Base-by-base conservation (phyloP, 306 rosid species). In the Vicia faba region DNA sequence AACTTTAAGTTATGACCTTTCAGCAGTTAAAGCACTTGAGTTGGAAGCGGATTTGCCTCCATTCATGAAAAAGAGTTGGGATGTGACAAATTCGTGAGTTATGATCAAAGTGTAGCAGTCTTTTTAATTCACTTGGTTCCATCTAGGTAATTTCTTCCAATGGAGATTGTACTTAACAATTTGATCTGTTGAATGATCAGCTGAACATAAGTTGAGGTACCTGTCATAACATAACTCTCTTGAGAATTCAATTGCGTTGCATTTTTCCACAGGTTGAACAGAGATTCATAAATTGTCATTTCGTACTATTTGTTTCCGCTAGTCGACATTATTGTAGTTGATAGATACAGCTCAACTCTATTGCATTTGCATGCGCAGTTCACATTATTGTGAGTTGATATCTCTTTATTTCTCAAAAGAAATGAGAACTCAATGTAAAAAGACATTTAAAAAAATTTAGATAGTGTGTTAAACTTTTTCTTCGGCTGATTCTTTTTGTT, bases 21-120 rank as follows among this genome's bases (percentile, higher is more conserved):
- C 88, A 20, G 68, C 13, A 35, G 72, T 89, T 69, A 85, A 82
- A 78, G 68, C 66, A 61, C 88, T 89, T 35, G 75, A 86, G 71
- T 65, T 93, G 79, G 81, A 69, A 5, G 95, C 96, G 8, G 78
- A 83, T 74, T 68, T 89, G 80, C 95, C 98, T 73, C 72, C 79
- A 13, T 86, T 77, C 84, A 93, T 89, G 98, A 87, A 82, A 86
- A 86, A 60, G 77, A 93, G 97, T 80, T 89, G 98, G 98, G 87
- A 83, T 54, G 68, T 88, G 56, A 83, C 78, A 7, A 81, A 77
- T 74, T 71, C 78, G 54, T 80, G 68, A 77, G 76, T 61, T 38
- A 28, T 26, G 58, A 40, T 61, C 19, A 11, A 61, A 46, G 9
- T 50, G 58, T 39, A 14, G 8, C 28, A 29, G 40, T 15, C 45